Conservation (phyloP, 306 rosid genomes). For the Cotoneaster glaucophyllus region DNA sequence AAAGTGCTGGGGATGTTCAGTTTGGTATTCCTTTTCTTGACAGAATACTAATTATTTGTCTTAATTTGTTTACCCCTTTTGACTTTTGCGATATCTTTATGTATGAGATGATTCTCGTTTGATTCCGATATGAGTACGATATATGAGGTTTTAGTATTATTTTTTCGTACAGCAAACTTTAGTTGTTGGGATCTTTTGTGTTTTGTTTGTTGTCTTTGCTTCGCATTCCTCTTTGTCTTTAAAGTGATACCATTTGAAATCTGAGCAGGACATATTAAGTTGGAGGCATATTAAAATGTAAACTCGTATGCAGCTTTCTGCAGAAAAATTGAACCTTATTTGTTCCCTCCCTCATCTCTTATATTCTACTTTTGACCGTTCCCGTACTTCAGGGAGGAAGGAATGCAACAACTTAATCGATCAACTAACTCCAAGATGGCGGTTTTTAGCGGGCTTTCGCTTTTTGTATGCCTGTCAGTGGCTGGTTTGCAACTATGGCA, state of each 20-base stretch:
- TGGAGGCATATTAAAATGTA: too few species aligned
- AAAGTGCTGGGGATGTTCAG: neutral
- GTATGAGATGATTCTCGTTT: too few species aligned
- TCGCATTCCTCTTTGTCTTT: neutral
- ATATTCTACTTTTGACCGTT: too few species aligned
- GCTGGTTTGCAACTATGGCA: conserved; percentile 90
- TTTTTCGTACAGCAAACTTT: too few species aligned
- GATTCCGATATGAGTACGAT: too few species aligned
- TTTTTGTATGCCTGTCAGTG: conserved; percentile 73
- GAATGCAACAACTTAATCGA: conserved; percentile 79
- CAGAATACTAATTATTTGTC: neutral
- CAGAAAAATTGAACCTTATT: neutral
- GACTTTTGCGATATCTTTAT: neutral
- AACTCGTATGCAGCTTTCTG: neutral
- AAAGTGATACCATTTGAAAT: neutral
- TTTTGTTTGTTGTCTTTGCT: neutral
- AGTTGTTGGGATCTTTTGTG: neutral
- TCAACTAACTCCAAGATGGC: conserved; percentile 70
- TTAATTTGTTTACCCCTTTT: neutral
- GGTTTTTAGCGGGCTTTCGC: conserved; percentile 66
- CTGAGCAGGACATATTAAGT: too few species aligned
- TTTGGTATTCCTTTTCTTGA: neutral
- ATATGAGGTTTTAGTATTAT: too few species aligned
- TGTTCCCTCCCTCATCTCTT: neutral
- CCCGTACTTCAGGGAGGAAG: conserved; percentile 56